Evolutionary conservation across 306 rosid species (phyloP).

Genomic region (Pyrus bretschneideri): DNA sequence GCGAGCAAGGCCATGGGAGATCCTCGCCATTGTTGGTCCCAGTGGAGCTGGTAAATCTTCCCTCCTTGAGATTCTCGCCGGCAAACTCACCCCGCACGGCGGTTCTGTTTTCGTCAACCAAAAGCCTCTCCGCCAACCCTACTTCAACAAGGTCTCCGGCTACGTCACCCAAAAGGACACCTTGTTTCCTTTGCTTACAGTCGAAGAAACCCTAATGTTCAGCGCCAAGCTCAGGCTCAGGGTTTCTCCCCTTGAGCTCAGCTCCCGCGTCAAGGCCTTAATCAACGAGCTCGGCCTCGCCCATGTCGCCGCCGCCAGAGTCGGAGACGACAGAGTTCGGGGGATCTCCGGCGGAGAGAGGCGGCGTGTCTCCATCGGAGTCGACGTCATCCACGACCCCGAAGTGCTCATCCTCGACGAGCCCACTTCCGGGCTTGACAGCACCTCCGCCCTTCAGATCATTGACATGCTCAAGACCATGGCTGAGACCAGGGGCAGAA

Average conservation of each 20-base stretch:
- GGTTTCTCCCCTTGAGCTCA: constrained; percentile 38
- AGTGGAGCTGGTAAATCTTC: constrained; percentile 96
- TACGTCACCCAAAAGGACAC: constrained; percentile 84
- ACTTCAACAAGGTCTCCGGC: constrained; percentile 70
- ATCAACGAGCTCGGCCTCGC: constrained; percentile 69
- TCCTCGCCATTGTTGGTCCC: constrained; percentile 89
- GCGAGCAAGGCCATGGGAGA: constrained; percentile 66
- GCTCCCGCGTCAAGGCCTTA: constrained; percentile 54
- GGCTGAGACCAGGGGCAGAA: constrained; percentile 68
- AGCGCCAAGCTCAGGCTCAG: constrained; percentile 59
- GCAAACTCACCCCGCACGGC: constrained; percentile 46
- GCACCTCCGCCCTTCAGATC: constrained; percentile 80
- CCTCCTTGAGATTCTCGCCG: constrained; percentile 77
- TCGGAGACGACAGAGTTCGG: constrained; percentile 72
- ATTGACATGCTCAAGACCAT: constrained; percentile 77
- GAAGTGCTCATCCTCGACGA: constrained; percentile 79
- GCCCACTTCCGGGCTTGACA: constrained; percentile 96
- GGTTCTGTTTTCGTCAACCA: constrained; percentile 65
- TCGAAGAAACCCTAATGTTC: constrained; percentile 82
- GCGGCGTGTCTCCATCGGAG: constrained; percentile 87
- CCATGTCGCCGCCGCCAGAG: constrained; percentile 57
- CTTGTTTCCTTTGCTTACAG: constrained; percentile 76
- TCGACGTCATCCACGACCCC: constrained; percentile 88
- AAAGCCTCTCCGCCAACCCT: constrained; percentile 45
- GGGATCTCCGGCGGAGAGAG: constrained; percentile 95